phyloP scores from a whole-genome alignment of 345 rosid species.

The Lumnitzera littorea region DNA sequence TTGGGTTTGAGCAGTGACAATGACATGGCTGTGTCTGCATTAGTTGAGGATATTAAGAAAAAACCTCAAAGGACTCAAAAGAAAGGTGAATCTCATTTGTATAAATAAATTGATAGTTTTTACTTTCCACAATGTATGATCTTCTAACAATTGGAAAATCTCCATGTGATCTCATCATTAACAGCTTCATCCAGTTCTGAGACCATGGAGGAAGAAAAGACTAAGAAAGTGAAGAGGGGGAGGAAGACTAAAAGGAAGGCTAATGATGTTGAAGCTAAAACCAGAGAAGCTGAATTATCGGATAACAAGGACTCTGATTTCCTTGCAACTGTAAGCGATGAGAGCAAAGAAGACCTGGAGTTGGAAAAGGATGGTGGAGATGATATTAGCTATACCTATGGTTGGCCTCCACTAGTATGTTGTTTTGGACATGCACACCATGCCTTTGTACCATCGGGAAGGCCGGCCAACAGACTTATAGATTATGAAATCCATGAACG shows the following conservation, averaged over 20 bases:
- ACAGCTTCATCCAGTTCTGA: conserved; percentile 34
- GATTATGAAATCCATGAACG: conserved; percentile 64
- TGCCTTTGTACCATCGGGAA: conserved; percentile 83
- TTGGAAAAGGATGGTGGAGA: conserved; percentile 48
- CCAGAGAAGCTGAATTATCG: conserved; percentile 38
- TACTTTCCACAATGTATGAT: not conserved
- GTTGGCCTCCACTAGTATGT: conserved; percentile 96
- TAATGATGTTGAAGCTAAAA: conserved; percentile 19
- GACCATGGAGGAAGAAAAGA: conserved; percentile 33
- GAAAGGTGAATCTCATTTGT: conserved; percentile 35
- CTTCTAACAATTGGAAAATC: not conserved
- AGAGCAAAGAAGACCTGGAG: conserved; percentile 55
- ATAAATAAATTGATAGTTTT: not conserved
- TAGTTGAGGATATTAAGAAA: conserved; percentile 21
- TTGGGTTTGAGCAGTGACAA: conserved; percentile 24
- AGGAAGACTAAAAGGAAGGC: conserved; percentile 9
- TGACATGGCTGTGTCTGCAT: conserved; percentile 14
- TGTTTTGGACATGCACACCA: conserved; percentile 91
- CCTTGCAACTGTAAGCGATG: conserved; percentile 30
- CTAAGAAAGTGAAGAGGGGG: conserved; percentile 45
- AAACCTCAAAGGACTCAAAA: conserved; percentile 25
- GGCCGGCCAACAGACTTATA: conserved; percentile 73
- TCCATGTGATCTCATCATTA: conserved; percentile 3
- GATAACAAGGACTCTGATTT: conserved; percentile 28
- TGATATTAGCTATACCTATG: conserved; percentile 63